Conservation (phyloP, 2,329 filamentous ascomycete genomes). For the Claviceps humidiphila region DNA sequence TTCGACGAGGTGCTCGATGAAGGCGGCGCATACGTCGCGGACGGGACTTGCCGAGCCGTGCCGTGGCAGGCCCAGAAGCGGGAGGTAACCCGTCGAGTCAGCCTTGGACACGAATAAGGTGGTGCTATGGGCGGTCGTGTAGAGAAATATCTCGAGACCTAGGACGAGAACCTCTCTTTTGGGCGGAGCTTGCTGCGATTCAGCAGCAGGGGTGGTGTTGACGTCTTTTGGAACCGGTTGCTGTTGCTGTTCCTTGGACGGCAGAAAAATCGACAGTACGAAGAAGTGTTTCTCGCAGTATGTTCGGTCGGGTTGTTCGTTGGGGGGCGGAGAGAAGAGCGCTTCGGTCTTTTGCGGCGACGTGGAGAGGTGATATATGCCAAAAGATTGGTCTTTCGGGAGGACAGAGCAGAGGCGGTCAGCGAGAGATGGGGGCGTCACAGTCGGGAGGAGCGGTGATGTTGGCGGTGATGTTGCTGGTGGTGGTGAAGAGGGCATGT, state of each 20-base stretch:
- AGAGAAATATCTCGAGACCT: constrained; percentile 78
- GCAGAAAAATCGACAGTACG: constrained; percentile 32
- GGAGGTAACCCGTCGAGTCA: constrained; percentile 83
- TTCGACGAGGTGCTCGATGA: constrained; percentile 62
- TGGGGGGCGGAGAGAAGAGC: constrained; percentile 67
- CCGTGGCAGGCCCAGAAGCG: constrained; percentile 48
- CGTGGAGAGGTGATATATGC: constrained; percentile 76
- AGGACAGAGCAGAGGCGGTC: constrained; percentile 32
- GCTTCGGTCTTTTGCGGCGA: constrained; percentile 61
- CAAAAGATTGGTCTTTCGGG: constrained; percentile 45
- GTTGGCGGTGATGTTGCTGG: neutral
- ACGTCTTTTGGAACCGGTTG: neutral
- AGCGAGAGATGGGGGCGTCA: neutral
- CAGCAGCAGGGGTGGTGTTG: neutral
- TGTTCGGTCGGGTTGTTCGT: constrained; percentile 59
- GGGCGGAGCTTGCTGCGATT: neutral
- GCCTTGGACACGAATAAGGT: constrained; percentile 95
- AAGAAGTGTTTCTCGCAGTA: constrained; percentile 77
- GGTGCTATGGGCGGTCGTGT: constrained; percentile 65
- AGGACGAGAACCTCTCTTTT: constrained; percentile 53
- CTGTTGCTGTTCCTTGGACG: constrained; percentile 1
- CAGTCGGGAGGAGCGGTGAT: neutral
- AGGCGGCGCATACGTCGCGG: constrained; percentile 58
- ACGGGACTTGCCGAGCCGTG: constrained; percentile 58
- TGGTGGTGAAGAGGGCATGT: neutral